Percentiles rank a stretch among this genome's conserved stretches.
These are phyloP conservation scores for Arbutus unedo DNA, from an alignment of 148 eudicot species.

Conservation along the genomic window DNA sequence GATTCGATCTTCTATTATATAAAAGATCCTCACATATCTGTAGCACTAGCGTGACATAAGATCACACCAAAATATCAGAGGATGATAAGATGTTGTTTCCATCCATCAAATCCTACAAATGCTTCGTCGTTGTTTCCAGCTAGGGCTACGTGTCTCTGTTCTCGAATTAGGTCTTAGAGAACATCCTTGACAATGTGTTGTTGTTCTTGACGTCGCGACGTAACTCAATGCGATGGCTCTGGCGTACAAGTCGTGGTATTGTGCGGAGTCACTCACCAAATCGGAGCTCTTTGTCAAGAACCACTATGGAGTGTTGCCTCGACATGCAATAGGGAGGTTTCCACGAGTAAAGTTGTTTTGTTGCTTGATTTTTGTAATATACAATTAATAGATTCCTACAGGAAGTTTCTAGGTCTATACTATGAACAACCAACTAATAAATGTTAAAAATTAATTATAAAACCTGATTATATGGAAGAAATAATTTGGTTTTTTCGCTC, in stretches of 20 bases:
- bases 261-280: slow-evolving; percentile 54
- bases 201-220: slow-evolving; percentile 45
- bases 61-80: slow-evolving; percentile 3
- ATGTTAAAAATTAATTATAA: too few species aligned
- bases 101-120: background rate
- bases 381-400: too few species aligned
- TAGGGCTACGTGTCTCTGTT: slow-evolving; percentile 25
- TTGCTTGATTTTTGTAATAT: too few species aligned
- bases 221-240: slow-evolving; percentile 58
- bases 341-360: slow-evolving; percentile 20
- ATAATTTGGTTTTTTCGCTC: too few species aligned
- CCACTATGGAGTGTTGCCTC: too few species aligned
- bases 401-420: too few species aligned
- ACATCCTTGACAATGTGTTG: slow-evolving; percentile 69
- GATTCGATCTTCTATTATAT: slow-evolving; percentile 7
- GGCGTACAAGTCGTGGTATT: slow-evolving; percentile 67
- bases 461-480: too few species aligned
- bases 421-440: too few species aligned
- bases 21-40: slow-evolving; percentile 5
- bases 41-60: background rate
- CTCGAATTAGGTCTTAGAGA: slow-evolving; percentile 67
- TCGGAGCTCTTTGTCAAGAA: too few species aligned
- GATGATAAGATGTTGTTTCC: background rate
- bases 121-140: slow-evolving; percentile 11
- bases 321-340: slow-evolving; percentile 50